Base-by-base conservation (phyloP, 495 filamentous ascomycete genomes). In the Podospora anserina region DNA sequence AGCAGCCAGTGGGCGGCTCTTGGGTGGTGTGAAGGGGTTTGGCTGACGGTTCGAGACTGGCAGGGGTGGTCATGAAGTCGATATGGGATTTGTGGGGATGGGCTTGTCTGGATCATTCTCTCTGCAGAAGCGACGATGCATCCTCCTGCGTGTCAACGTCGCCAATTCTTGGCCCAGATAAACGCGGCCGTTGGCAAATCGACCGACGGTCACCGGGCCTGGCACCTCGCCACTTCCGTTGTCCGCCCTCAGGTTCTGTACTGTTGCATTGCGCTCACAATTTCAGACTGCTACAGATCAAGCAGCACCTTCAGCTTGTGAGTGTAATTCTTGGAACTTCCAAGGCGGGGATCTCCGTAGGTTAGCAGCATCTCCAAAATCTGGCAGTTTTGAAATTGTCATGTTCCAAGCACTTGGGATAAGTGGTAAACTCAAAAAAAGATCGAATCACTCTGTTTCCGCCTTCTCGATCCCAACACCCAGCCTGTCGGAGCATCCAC, bases 61-160 rank as follows among this genome's bases (percentile, higher is more conserved):
- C 34, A 54, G 19, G 44, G 63, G 63, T 28, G 7, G 20, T n/a
- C 39, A 30, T 3, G 34, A 20, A 28, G 67, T 28, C 53, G 56
- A 44, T 69, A 58, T 58, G 61, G 63, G 63, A 61, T 23, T 30
- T 49, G 64, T 62, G 68, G 59, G 49, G 68, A 66, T 66, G 49
- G 59, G 23, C 28, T n/a, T 20, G 54, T 62, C 68, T 63, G 59
- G 68, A 66, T 66, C 64, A 56, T 55, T 53, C 57, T 28, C 60
- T 65, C 64, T 11, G 5, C n/a, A 54, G 26, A 55, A 66, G 23
- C 59, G 30, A 28, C 62, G 56, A 56, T 69, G 67, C 63, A 66
- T 32, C 67, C 28, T 56, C 39, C 23, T 61, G 62, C 56, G 26
- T 63, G 63, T 58, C 58, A 66, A 66, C 44, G 68, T 69, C 68